Evolutionary conservation across 2,329 filamentous ascomycete species (phyloP), one percentile per base, ranked within the genome.

Genomic region (Aspergillus ustus): DNA sequence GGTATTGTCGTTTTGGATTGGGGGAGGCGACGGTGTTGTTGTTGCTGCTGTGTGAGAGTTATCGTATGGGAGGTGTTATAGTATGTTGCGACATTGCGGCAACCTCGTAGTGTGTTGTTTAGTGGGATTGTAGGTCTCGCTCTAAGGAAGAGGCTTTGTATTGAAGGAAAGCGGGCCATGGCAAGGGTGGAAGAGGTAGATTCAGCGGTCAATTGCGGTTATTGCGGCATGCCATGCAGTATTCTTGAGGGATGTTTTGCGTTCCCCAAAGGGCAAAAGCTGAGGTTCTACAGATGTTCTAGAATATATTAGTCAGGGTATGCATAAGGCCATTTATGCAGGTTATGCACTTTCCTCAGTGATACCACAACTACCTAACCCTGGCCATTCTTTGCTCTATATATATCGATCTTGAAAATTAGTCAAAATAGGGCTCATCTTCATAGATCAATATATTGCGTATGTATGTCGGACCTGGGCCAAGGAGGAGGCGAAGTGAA

Each of bases 131-230:
- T 28, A 17, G 34, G 44, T n/a, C 9, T 52, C 17, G 48, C n/a
- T 5, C 34, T 31, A 34, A 43, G 55, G 34, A 22, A 28, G 31
- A 64, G 48, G 15, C 34, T 37, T 29, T 58, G 64, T 17, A 59
- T 34, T 40, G 48, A 44, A 11, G 19, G 17, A 13, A 52, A 44
- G 20, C 48, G 57, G 20, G 54, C 63, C 60, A 64, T 66, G 19
- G 19, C 54, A 51, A 20, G 29, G 20, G 31, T 43, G 40, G 43
- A 34, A 34, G 2, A 15, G 1, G 55, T 13, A 4, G 40, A 5
- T 22, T n/a, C 2, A 17, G 29, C 44, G 34, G 51, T 29, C 46
- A 53, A 57, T 55, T 51, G 48, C 34, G 40, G 50, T 50, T 59
- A 59, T 59, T 44, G 20, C 19, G 31, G 13, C 57, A 54, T 59